Conservation (phyloP, 805 yeast genomes). For the Kodamaea leandrae region DNA sequence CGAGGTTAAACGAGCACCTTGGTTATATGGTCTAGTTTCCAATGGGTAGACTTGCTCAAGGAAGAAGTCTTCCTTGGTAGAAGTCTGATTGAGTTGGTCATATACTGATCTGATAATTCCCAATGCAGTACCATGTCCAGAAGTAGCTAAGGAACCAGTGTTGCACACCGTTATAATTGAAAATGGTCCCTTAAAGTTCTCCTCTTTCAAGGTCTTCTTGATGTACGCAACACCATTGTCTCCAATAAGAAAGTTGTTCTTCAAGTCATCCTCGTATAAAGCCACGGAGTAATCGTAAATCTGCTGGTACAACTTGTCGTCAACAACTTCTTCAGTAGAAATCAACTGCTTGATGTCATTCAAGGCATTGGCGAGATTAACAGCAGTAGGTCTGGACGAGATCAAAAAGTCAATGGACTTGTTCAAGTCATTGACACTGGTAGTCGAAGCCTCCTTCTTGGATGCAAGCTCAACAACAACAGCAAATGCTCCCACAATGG, state of each 20-base stretch:
- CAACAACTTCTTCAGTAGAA: constrained; percentile 20
- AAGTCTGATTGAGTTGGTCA: constrained; percentile 40
- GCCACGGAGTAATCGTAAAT: constrained; percentile 47
- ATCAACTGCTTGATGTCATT: constrained; percentile 42
- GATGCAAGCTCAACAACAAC: constrained; percentile 66
- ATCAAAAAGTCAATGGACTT: constrained; percentile 62
- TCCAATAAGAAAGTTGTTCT: constrained; percentile 78
- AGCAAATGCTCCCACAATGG: constrained; percentile 87
- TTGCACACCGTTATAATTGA: constrained; percentile 90
- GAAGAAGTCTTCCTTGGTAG: constrained; percentile 37
- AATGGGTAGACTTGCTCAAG: constrained; percentile 77
- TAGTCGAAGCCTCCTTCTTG: constrained; percentile 19
- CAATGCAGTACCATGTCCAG: constrained; percentile 96
- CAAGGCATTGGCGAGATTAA: constrained; percentile 78
- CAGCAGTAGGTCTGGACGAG: constrained; percentile 92
- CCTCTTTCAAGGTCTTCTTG: constrained; percentile 38
- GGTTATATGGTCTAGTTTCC: constrained; percentile 96
- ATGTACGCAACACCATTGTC: constrained; percentile 76
- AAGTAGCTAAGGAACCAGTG: constrained; percentile 95
- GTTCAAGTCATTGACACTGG: constrained; percentile 35
- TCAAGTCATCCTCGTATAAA: constrained; percentile 71
- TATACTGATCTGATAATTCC: constrained; percentile 79
- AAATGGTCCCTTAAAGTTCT: constrained; percentile 60
- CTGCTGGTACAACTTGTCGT: constrained; percentile 22
- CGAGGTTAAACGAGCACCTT: constrained; percentile 91